These are phyloP conservation scores for Vitis hybrid DNA, from an alignment of 177 flowering plant genomes.

Conservation along the genomic window DNA sequence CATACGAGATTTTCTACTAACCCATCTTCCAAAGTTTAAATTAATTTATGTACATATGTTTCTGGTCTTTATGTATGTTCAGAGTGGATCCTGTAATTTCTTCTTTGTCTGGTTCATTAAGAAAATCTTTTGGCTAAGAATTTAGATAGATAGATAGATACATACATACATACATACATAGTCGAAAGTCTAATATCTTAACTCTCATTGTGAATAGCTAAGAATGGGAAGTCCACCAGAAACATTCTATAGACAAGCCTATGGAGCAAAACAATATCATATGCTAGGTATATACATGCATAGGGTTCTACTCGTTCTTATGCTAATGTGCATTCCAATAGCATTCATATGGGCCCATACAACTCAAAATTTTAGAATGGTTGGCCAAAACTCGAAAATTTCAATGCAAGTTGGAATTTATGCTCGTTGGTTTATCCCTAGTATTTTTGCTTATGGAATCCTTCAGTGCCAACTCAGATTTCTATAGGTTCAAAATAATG, in stretches of 20 bases:
- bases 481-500: constrained; percentile 31
- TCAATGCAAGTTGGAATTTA: constrained; percentile 14
- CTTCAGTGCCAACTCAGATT: constrained; percentile 33
- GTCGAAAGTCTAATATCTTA: neutral
- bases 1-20: too few species aligned
- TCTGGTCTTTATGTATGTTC: too few species aligned
- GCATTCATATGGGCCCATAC: constrained; percentile 14
- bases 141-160: too few species aligned
- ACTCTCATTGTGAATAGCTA: constrained; percentile 11
- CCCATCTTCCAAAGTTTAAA: too few species aligned
- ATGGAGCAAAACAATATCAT: constrained; percentile 34
- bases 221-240: constrained; percentile 37
- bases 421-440: constrained; percentile 22
- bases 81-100: neutral
- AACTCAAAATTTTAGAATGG: neutral
- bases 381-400: constrained; percentile 18
- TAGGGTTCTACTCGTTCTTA: constrained; percentile 19
- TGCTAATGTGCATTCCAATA: constrained; percentile 17
- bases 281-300: constrained; percentile 36
- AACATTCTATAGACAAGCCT: constrained; percentile 34
- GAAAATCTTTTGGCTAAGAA: too few species aligned
- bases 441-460: constrained; percentile 20
- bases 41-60: too few species aligned
- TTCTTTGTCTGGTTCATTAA: neutral
- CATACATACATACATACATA: too few species aligned